Conservation (phyloP, 2,329 filamentous ascomycete genomes). For the Neonectria neomacrospora region DNA sequence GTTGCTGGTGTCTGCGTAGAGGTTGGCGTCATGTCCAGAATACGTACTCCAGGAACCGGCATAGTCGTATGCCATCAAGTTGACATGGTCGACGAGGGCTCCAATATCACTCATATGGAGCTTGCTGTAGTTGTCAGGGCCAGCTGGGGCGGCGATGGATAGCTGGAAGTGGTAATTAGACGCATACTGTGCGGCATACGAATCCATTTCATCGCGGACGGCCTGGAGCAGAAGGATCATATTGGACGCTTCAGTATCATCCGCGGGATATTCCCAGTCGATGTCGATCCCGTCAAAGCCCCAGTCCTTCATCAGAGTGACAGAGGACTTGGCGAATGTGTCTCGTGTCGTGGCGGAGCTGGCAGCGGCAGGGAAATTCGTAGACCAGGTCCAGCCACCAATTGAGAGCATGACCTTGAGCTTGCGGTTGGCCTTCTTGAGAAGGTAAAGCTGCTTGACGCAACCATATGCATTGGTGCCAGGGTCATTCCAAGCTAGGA, state of each 20-base stretch:
- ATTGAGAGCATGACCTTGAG: constrained; percentile 81
- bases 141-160: constrained; percentile 62
- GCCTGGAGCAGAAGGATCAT: constrained; percentile 54
- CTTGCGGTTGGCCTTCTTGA: constrained; percentile 81
- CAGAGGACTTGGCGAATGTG: constrained; percentile 75
- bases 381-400: constrained; percentile 84
- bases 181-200: constrained; percentile 54
- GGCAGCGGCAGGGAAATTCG: constrained; percentile 75
- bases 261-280: constrained; percentile 52
- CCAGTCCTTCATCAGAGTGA: constrained; percentile 76
- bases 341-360: constrained; percentile 66
- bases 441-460: constrained; percentile 78
- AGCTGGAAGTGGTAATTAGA: constrained; percentile 60
- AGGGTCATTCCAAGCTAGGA: constrained; percentile 58
- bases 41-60: constrained; percentile 73
- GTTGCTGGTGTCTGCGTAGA: constrained; percentile 66
- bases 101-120: constrained; percentile 60
- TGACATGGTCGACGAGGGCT: constrained; percentile 62
- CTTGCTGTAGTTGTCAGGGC: constrained; percentile 58
- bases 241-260: constrained; percentile 52
- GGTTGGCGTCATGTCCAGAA: constrained; percentile 76
- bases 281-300: constrained; percentile 63
- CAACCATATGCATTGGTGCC: constrained; percentile 79
- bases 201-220: constrained; percentile 57
- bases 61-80: constrained; percentile 80